phyloP scores from a whole-genome alignment of 2,329 filamentous ascomycete genomes.

The Hypoxylon sp. region DNA sequence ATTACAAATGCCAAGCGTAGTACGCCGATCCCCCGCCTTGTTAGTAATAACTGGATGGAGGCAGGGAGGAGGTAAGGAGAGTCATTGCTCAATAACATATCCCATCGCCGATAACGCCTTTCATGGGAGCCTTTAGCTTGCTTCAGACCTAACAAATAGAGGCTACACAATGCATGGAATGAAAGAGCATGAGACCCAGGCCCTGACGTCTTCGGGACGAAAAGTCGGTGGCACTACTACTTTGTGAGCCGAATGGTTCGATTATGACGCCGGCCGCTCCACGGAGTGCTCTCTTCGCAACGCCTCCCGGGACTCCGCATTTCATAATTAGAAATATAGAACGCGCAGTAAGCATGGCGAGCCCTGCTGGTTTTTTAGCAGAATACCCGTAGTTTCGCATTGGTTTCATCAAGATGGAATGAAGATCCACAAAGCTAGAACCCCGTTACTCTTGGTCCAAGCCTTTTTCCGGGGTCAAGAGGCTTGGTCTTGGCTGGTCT shows the following conservation, averaged over 20 bases:
- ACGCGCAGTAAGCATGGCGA: slow-evolving; percentile 25
- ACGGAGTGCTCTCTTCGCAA: slow-evolving; percentile 22
- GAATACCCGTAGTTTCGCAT: slow-evolving; percentile 49
- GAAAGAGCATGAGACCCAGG: slow-evolving; percentile 22
- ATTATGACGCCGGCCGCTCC: slow-evolving; percentile 42
- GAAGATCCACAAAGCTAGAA: slow-evolving; percentile 14
- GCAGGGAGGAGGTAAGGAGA: neutral
- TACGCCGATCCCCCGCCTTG: slow-evolving; percentile 28
- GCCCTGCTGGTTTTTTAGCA: slow-evolving; percentile 39
- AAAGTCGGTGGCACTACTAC: slow-evolving; percentile 12
- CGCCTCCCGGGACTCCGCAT: slow-evolving; percentile 16
- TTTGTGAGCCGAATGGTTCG: slow-evolving; percentile 38
- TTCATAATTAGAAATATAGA: slow-evolving; percentile 32
- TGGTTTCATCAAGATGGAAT: slow-evolving; percentile 56
- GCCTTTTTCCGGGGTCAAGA: slow-evolving; percentile 13
- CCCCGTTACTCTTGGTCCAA: slow-evolving; percentile 20
- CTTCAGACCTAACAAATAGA: slow-evolving; percentile 5
- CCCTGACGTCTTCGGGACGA: slow-evolving; percentile 20
- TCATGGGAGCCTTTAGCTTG: slow-evolving; percentile 1
- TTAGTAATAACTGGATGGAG: neutral
- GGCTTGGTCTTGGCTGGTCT: slow-evolving; percentile 11
- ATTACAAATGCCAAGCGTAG: slow-evolving; percentile 26
- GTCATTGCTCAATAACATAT: slow-evolving; percentile 3
- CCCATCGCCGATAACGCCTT: slow-evolving; percentile 9
- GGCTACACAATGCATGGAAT: slow-evolving; percentile 9